phyloP scores from a whole-genome alignment of 139 green algal genomes.

The Chlorokybus atmophyticus region DNA sequence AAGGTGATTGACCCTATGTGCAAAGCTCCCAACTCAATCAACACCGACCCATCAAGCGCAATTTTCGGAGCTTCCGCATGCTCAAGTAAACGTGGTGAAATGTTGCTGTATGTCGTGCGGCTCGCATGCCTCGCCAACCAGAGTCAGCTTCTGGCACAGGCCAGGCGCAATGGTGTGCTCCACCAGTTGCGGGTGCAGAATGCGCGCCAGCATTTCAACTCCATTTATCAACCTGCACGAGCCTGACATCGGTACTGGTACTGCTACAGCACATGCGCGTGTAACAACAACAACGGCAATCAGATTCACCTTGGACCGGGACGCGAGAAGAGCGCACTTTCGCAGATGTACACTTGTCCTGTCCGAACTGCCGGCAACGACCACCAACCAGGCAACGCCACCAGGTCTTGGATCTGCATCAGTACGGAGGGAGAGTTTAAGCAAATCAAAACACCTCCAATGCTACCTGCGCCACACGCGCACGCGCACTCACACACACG shows the following conservation, averaged over 20 bases:
- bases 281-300: background rate
- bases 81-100: no score
- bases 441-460: background rate
- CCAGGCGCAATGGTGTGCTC: background rate
- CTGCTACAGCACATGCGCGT: background rate
- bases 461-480: slow-evolving; percentile 40
- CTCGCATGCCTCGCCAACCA: no score
- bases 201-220: slow-evolving; percentile 57
- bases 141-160: slow-evolving; percentile 45
- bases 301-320: slow-evolving; percentile 42
- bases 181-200: slow-evolving; percentile 45
- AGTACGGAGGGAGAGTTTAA: background rate
- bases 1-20: no score
- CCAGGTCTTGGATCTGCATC: slow-evolving; percentile 15
- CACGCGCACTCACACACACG: slow-evolving; percentile 70
- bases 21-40: no score
- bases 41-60: no score
- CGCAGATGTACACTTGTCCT: slow-evolving; percentile 57
- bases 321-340: slow-evolving; percentile 42
- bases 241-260: background rate
- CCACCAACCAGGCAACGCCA: slow-evolving; percentile 67
- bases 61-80: no score
- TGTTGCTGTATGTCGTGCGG: no score
- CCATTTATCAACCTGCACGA: slow-evolving; percentile 54
- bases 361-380: slow-evolving; percentile 58